Percentiles rank a stretch among this genome's conserved stretches.
Conservation (phyloP, 164 flowering plant species). For the Pachysandra terminalis region DNA sequence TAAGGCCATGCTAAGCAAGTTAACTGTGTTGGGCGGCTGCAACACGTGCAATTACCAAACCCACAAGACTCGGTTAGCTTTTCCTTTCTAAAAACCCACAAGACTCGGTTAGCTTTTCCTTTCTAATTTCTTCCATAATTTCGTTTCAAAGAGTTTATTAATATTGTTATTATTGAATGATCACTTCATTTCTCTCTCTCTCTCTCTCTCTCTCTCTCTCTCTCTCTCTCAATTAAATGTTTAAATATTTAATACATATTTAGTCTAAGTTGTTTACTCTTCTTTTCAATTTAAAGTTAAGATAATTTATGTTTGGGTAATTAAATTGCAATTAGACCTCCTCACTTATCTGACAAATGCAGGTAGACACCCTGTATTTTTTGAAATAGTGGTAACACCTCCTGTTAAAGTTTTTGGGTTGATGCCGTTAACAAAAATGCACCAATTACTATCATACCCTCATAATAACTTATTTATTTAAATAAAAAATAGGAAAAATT, state of each 20-base stretch:
- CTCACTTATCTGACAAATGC: no score
- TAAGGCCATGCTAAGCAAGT: not conserved
- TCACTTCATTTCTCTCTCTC: not conserved
- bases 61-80: not conserved
- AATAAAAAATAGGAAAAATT: no score
- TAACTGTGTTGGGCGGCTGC: constrained; percentile 7
- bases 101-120: not conserved
- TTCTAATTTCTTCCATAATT: not conserved
- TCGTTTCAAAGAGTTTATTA: not conserved
- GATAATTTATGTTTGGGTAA: no score
- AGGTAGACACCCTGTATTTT: no score
- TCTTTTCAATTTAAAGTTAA: not conserved
- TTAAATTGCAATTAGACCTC: no score
- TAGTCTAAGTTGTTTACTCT: not conserved
- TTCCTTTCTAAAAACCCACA: not conserved
- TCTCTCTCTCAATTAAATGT: no score
- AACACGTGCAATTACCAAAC: constrained; percentile 9
- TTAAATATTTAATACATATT: no score
- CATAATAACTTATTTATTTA: no score
- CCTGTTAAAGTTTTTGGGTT: no score
- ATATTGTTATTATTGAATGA: not conserved
- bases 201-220: not conserved
- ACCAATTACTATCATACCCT: no score
- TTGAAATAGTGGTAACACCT: no score
- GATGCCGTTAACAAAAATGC: no score